These are phyloP conservation scores for Chrysanthemum lavandulifolium DNA, from an alignment of 129 eudicot species.

Conservation along the genomic window DNA sequence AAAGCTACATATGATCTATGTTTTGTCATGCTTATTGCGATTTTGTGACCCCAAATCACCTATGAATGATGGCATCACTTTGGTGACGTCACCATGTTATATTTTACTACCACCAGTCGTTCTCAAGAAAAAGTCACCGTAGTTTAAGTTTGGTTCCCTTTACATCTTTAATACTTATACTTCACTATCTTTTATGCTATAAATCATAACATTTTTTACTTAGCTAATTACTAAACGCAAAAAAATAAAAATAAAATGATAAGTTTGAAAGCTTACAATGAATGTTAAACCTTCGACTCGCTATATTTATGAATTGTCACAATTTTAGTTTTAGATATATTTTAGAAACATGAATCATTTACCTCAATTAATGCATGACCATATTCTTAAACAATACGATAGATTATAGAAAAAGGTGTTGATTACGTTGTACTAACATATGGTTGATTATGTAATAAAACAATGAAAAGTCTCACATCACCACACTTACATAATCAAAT, in stretches of 20 bases:
- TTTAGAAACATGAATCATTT: neutral
- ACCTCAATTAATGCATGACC: neutral
- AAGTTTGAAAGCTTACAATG: neutral
- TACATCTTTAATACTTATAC: neutral
- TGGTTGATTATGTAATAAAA: neutral
- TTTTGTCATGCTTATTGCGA: neutral
- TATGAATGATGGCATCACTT: neutral
- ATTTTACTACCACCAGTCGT: neutral
- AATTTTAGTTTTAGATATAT: neutral
- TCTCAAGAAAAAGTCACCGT: neutral
- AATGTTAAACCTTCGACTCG: too few species aligned
- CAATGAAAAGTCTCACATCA: slow-evolving; percentile 13
- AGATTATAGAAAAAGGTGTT: neutral
- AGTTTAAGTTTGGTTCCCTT: neutral
- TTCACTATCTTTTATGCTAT: neutral
- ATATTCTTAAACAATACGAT: neutral
- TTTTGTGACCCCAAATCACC: neutral
- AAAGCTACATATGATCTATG: neutral
- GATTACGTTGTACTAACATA: slow-evolving; percentile 3
- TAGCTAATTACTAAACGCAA: too few species aligned
- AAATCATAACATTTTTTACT: too few species aligned
- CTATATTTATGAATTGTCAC: too few species aligned
- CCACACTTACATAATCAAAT: slow-evolving; percentile 19
- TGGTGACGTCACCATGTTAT: neutral
- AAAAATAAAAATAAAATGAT: neutral